Conservation (phyloP, 2,329 filamentous ascomycete species). For the Colletotrichum noveboracense region DNA sequence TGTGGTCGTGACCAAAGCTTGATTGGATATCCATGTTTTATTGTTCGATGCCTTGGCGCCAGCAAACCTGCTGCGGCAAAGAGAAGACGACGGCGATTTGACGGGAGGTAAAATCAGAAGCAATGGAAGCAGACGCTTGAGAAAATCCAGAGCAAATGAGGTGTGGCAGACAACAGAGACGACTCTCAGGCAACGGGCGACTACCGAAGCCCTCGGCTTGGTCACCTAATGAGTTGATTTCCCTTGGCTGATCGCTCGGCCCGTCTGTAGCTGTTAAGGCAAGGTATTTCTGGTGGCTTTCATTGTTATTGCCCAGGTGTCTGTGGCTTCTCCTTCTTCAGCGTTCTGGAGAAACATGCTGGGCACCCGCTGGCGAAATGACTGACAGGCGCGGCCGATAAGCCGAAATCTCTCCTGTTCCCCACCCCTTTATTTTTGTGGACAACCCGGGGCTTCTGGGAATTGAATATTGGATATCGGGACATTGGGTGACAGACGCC, state of each 20-base stretch:
- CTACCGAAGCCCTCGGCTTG: not conserved
- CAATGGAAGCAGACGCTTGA: not conserved
- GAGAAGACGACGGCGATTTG: not conserved
- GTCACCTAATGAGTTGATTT: not conserved
- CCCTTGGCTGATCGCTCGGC: not conserved
- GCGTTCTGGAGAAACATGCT: not conserved
- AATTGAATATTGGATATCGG: not conserved
- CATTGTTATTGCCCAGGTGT: not conserved
- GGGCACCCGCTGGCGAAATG: not conserved
- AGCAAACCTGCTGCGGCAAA: not conserved
- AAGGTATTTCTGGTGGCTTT: not conserved
- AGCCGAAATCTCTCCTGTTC: not conserved
- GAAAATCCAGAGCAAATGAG: not conserved
- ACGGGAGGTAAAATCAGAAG: not conserved
- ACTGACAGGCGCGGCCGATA: not conserved
- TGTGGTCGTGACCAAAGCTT: not conserved
- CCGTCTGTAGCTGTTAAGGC: not conserved
- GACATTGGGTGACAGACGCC: not conserved
- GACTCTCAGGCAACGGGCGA: not conserved
- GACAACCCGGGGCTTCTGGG: not conserved
- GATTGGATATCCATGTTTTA: not conserved
- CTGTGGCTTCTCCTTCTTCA: not conserved
- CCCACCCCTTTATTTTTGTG: not conserved
- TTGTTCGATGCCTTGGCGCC: constrained; percentile 1
- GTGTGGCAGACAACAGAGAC: not conserved